Base-by-base conservation (phyloP, 495 filamentous ascomycete species). In the Diplogelasinospora grovesii region DNA sequence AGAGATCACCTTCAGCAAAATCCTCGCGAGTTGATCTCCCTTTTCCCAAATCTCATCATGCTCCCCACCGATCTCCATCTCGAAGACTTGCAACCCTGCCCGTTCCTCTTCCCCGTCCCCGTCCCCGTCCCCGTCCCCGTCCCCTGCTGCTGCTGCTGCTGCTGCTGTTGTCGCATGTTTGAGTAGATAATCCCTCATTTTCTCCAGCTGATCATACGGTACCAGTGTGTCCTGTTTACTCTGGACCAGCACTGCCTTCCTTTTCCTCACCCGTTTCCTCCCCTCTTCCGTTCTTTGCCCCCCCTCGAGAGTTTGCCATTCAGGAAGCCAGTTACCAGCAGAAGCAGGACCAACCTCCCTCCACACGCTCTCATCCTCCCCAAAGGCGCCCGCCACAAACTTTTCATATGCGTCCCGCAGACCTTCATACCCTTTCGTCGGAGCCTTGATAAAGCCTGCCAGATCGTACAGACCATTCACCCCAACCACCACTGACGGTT, bases 391-490 rank as follows among this genome's bases (percentile, higher is more conserved):
- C 3, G 57, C 53, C 3, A 79, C 61, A 32, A 90, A 79, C 19
- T 70, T 69, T 10, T 65, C 55, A 53, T 89, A 89, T 1, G 74
- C 65, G 10, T 61, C 59, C 10, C 46, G 43, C 50, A 77, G 69
- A 2, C 64, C 57, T 25, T 72, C 66, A 3, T 74, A 57, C 26
- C 31, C 43, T 0, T 8, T 20, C 1, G 48, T 50, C 3, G 56
- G 53, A 4, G 6, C 5, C 5, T 13, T 20, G 5, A 61, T 58
- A 3, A 85, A 50, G 1, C 61, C 63, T 1, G 61, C 63, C 4
- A 90, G 47, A 54, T 86, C 77, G 50, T 88, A 88, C 5, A 85
- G 50, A 3, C 81, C 75, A 3, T 85, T 64, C 1, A 89, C 64
- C 0, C 70, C 74, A 7, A 59, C 46, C 46, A 65, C 40, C 45